Evolutionary conservation across 176 grass and related monocot species (phyloP), one percentile per base, ranked within the genome.

Genomic region (Zea mays): DNA sequence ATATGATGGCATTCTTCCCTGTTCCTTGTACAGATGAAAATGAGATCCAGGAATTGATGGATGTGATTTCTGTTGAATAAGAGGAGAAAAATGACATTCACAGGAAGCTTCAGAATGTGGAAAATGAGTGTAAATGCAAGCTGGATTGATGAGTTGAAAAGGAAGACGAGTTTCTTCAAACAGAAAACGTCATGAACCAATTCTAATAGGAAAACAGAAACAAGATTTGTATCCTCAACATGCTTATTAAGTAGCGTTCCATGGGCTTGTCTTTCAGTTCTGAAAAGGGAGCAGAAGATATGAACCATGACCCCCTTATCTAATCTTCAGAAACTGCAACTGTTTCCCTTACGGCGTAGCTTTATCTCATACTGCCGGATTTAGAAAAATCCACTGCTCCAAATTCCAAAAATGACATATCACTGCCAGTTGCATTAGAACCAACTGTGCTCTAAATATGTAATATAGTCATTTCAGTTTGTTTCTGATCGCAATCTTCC

Each of bases 81-180:
- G 89, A 92, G 76, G 94, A 90, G 74, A 94, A 94, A 71, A 88
- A 90, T 13, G 82, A 88, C 48, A 50, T 93, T 55, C 73, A 86
- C n/a, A 86, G 51, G 68, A 94, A 92, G 76, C 68, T 97, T 59
- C 74, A 92, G 61, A 94, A 62, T 63, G 85, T 91, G 40, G 86
- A 92, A 86, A 90, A 94, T 4, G 94, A 94, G 70, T 20, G 91
- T 94, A 79, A 85, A 91, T 90, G 12, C 38, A 13, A 42, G 5
- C 27, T 72, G 21, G 11, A 33, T 9, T 13, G 14, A 4, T 39
- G 38, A 40, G 13, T 36, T 46, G 69, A 27, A 27, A 78, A 10
- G 33, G 20, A 49, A 76, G 46, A 44, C 52, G n/a, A 70, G 21
- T 69, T 45, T 27, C 14, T 34, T 8, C 11, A 68, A 58, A 54